A percentile compares a stretch with the other conserved stretches of the same genome.
Evolutionary conservation across 2,329 filamentous ascomycete genomes (phyloP).

Genomic region (Domatiomyces catenatus): DNA sequence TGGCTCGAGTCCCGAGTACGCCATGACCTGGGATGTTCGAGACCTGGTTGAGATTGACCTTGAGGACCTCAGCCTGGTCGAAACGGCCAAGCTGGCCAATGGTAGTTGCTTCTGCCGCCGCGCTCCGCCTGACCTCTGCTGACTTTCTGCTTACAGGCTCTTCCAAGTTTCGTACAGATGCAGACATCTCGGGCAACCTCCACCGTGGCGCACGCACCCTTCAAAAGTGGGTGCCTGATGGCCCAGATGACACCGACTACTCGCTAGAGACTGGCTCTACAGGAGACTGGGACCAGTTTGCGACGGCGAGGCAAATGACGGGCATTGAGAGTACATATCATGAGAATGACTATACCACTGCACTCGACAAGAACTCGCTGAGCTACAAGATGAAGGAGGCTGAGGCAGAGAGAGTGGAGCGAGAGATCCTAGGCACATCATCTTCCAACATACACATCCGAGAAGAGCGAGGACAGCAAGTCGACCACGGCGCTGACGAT

Average conservation of each 20-base stretch:
- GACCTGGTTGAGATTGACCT: conserved; percentile 44
- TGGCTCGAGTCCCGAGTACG: conserved; percentile 30
- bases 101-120: conserved; percentile 29
- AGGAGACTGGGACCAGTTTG: conserved; percentile 80
- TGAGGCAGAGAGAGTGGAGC: conserved; percentile 65
- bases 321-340: conserved; percentile 82
- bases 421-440: conserved; percentile 69
- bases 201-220: conserved; percentile 57
- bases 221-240: conserved; percentile 65
- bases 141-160: conserved; percentile 36
- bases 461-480: conserved; percentile 66
- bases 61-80: conserved; percentile 37
- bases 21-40: conserved; percentile 46
- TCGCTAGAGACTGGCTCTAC: conserved; percentile 49
- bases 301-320: conserved; percentile 72
- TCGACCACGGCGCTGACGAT: conserved; percentile 52
- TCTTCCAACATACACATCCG: conserved; percentile 68
- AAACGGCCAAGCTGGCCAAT: conserved; percentile 40
- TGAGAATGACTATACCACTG: conserved; percentile 86
- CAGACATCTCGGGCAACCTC: conserved; percentile 66
- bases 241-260: conserved; percentile 47
- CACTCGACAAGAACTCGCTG: conserved; percentile 71
- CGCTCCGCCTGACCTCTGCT: not conserved
- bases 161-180: conserved; percentile 66
- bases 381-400: conserved; percentile 64